A percentile compares a stretch with the other conserved stretches of the same genome.
phyloP scores from a whole-genome alignment of 75 land plant genomes.

The Azolla pinnata region DNA sequence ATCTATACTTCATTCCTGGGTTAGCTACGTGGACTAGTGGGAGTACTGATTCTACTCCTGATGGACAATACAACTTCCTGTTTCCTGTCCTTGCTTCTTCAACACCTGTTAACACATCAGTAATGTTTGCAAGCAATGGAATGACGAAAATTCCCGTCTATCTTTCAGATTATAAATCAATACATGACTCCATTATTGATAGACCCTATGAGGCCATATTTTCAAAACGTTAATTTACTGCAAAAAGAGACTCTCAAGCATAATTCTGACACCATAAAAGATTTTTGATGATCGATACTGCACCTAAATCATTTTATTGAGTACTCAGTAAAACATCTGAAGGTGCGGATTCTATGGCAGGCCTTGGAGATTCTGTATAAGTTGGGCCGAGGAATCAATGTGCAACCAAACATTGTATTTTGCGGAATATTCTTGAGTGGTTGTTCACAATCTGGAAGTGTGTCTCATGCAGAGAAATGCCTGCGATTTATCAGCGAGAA shows the following conservation, averaged over 20 bases:
- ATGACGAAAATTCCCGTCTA: no score
- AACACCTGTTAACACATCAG: no score
- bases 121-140: no score
- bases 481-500: conserved; percentile 18
- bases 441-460: conserved; percentile 15
- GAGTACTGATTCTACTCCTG: no score
- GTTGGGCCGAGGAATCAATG: conserved; percentile 14
- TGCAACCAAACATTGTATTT: conserved; percentile 18
- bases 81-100: no score
- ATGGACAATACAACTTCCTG: no score
- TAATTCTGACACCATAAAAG: neutral
- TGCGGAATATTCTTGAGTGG: conserved; percentile 24
- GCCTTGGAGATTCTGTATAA: conserved; percentile 20
- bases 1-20: no score
- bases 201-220: neutral
- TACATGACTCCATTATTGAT: neutral
- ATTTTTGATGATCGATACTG: neutral
- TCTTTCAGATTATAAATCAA: neutral
- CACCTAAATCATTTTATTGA: no score
- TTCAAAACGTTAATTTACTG: neutral
- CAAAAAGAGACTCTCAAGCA: neutral
- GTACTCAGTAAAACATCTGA: neutral
- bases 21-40: no score
- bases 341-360: conserved; percentile 10
- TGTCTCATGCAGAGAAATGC: conserved; percentile 15